These are phyloP conservation scores for Dendrobium catenatum DNA, from an alignment of 106 monocot genomes.

Conservation along the genomic window DNA sequence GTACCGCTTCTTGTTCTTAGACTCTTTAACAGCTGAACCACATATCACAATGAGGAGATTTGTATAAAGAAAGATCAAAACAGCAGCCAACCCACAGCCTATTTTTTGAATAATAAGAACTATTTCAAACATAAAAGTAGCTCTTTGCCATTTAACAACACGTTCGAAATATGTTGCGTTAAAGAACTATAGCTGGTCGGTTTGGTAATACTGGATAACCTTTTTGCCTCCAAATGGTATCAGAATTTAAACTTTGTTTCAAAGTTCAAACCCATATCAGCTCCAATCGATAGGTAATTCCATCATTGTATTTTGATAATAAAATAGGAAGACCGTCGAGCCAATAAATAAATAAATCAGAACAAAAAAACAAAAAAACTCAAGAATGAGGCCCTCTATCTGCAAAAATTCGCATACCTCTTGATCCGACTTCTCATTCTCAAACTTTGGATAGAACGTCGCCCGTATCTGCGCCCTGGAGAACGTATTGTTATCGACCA, in stretches of 20 bases:
- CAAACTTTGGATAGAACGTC: slow-evolving; percentile 95
- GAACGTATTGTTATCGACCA: slow-evolving; percentile 56
- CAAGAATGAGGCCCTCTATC: too few relatives aligned
- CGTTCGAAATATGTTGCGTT: background rate
- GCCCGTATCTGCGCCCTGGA: slow-evolving; percentile 70
- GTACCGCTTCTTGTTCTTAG: background rate
- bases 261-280: background rate
- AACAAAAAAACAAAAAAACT: background rate
- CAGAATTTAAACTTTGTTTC: background rate
- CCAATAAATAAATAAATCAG: too few relatives aligned
- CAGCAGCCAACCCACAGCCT: background rate
- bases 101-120: background rate
- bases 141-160: background rate
- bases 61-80: background rate
- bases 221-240: background rate
- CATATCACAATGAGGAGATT: background rate
- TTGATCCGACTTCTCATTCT: slow-evolving; percentile 98
- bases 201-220: background rate
- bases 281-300: background rate
- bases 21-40: background rate
- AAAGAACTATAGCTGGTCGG: background rate
- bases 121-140: background rate
- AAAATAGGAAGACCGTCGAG: background rate
- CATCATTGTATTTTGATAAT: background rate
- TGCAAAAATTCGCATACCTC: slow-evolving; percentile 41